Evolutionary conservation across 345 rosid genomes (phyloP), one percentile per base, ranked within the genome.

Genomic region (Euphorbia peplus): DNA sequence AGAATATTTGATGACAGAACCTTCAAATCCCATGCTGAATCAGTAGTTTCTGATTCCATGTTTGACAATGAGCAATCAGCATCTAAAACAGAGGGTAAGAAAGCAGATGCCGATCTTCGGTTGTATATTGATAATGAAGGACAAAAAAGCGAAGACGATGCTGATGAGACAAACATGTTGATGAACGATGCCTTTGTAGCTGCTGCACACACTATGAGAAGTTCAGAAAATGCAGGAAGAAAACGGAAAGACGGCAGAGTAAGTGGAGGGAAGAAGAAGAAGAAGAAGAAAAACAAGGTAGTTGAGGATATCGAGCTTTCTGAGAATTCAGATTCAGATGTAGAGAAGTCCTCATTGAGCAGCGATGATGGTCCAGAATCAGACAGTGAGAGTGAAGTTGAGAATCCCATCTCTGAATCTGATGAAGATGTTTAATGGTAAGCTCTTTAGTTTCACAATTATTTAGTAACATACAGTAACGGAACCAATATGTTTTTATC

Each of bases 351-450:
- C 16, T 67, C 69, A n/a, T 61, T 68, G 47, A 63, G 56, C 32
- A 66, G 66, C 24, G 39, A 64, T 24, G 79, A 76, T 32, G 37
- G 37, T 47, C 14, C 50, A 1, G 60, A 50, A 64, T 71, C 42
- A 50, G 69, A 73, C 61, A 80, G 84, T 11, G 83, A 55, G 24
- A 81, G 84, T 74, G 90, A 80, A 76, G 83, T 81, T 50, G 87
- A 81, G 56, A 73, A 76, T 75, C 85, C 85, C 16, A 37, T 29
- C 60, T 79, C 81, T 10, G 76, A 74, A 54, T 79, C 81, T 10
- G 76, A 74, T 66, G 78, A 79, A 63, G 72, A 76, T 19, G 62
- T 18, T 10, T 65, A 70, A 32, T 32, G 37, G 6, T 32, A 32
- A 6, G 37, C n/a, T n/a, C n/a, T 32, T 32, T 32, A 32, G 3